Evolutionary conservation across 2,329 filamentous ascomycete species (phyloP).

Genomic region (Monosporascus sp.): DNA sequence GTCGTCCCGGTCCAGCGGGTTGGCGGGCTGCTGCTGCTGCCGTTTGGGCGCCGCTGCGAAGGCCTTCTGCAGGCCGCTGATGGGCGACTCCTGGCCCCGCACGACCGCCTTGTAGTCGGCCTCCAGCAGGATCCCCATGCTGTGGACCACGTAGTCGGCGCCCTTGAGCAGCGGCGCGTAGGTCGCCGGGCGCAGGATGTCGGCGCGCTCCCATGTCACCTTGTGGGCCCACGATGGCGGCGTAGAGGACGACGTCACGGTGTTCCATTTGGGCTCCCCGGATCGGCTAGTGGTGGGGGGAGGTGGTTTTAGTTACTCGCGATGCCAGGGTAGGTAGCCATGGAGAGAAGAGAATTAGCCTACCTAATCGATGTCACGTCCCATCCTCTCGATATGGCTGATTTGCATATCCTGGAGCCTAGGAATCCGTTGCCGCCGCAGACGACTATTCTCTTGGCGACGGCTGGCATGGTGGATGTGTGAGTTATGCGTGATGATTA

Average conservation of each 20-base stretch:
- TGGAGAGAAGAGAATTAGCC: neutral
- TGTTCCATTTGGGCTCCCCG: slow-evolving; percentile 80
- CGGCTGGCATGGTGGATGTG: slow-evolving; percentile 44
- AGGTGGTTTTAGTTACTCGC: slow-evolving; percentile 4
- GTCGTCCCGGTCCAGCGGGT: slow-evolving; percentile 61
- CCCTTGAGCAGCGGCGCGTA: slow-evolving; percentile 72
- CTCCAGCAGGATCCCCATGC: slow-evolving; percentile 92
- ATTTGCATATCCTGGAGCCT: slow-evolving; percentile 83
- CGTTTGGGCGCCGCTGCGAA: slow-evolving; percentile 56
- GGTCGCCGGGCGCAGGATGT: slow-evolving; percentile 76
- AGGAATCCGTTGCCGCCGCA: slow-evolving; percentile 93
- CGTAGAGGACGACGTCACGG: slow-evolving; percentile 63
- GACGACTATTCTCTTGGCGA: slow-evolving; percentile 76
- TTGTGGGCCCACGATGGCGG: slow-evolving; percentile 76
- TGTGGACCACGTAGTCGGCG: slow-evolving; percentile 85
- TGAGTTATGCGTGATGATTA: slow-evolving; percentile 6
- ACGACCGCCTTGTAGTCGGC: slow-evolving; percentile 96
- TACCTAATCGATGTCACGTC: slow-evolving; percentile 90
- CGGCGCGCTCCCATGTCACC: slow-evolving; percentile 82
- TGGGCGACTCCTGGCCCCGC: slow-evolving; percentile 74
- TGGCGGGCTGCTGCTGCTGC: slow-evolving; percentile 43
- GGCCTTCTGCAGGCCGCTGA: slow-evolving; percentile 70
- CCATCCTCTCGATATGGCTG: slow-evolving; percentile 81
- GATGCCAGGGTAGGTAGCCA: neutral
- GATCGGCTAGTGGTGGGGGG: slow-evolving; percentile 60